Evolutionary conservation across 1,284 basidiomycete species (phyloP).

Genomic region (Leccinum fuscescens): DNA sequence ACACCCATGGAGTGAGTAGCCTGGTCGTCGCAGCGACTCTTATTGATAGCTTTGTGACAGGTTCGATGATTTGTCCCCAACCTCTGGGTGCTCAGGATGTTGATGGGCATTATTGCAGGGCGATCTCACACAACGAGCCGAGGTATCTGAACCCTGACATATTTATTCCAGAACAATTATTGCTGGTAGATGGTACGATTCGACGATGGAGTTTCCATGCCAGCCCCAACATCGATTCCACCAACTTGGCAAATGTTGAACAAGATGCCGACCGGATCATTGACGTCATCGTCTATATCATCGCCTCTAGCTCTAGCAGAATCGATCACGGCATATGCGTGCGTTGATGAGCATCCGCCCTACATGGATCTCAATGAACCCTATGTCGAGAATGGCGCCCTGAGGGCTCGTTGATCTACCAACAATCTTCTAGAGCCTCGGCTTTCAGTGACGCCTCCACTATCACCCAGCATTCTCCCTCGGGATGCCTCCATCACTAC

Average conservation of each 20-base stretch:
- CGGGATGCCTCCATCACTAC: constrained; percentile 49
- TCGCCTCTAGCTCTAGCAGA: constrained; percentile 79
- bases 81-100: no score
- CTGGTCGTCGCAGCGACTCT: no score
- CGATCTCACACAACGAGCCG: no score
- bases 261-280: constrained; percentile 70
- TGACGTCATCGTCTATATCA: constrained; percentile 57
- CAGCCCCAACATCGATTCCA: constrained; percentile 27
- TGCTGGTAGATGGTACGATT: no score
- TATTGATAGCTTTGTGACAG: no score
- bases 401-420: constrained; percentile 60
- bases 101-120: no score
- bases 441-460: constrained; percentile 66
- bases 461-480: constrained; percentile 67
- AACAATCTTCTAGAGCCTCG: constrained; percentile 68
- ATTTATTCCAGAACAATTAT: no score
- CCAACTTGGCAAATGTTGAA: constrained; percentile 46
- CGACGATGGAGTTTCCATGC: constrained; percentile 21
- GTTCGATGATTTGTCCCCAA: no score
- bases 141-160: no score
- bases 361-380: constrained; percentile 62
- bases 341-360: constrained; percentile 55
- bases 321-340: constrained; percentile 71
- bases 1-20: no score
- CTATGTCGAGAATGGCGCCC: constrained; percentile 34